Percentiles rank a stretch among this genome's conserved stretches.
Conservation (phyloP, 306 rosid species). For the Canavalia ensiformis region DNA sequence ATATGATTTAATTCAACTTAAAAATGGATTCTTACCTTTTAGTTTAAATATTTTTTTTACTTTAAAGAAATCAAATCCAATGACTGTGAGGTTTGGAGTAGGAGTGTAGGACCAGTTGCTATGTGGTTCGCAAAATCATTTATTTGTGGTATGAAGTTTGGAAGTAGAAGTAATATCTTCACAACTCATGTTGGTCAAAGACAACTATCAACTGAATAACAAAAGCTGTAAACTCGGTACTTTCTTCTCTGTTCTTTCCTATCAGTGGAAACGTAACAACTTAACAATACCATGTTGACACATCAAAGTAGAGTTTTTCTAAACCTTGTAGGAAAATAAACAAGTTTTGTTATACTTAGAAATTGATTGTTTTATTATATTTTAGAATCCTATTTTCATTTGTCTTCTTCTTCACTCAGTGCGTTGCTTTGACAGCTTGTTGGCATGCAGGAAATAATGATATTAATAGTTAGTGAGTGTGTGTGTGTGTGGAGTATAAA, state of each 20-base stretch:
- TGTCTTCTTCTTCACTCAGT: slow-evolving; percentile 50
- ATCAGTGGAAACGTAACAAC: slow-evolving; percentile 45
- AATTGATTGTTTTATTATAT: slow-evolving; percentile 32
- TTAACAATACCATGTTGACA: slow-evolving; percentile 48
- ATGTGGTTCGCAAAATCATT: slow-evolving; percentile 12
- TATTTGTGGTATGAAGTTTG: slow-evolving; percentile 3
- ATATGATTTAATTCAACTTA: too few relatives aligned
- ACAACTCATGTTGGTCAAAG: slow-evolving; percentile 19
- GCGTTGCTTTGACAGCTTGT: slow-evolving; percentile 51
- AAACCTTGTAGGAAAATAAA: slow-evolving; percentile 13
- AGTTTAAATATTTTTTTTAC: too few relatives aligned
- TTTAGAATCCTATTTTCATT: slow-evolving; percentile 8
- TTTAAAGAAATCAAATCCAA: too few relatives aligned
- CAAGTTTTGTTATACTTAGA: slow-evolving; percentile 29
- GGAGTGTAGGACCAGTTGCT: neutral
- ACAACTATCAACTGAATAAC: slow-evolving; percentile 5
- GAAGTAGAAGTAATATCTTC: neutral
- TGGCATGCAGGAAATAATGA: slow-evolving; percentile 40
- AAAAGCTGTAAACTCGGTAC: slow-evolving; percentile 15
- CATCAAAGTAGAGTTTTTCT: slow-evolving; percentile 46
- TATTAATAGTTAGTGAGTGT: slow-evolving; percentile 28
- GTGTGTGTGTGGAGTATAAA: neutral
- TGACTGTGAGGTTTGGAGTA: too few relatives aligned
- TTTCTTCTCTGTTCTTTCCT: slow-evolving; percentile 30
- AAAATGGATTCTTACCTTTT: too few relatives aligned